Base-by-base conservation (phyloP, 1,139 yeast genomes). In the Magnusiomyces tetraspermus region DNA sequence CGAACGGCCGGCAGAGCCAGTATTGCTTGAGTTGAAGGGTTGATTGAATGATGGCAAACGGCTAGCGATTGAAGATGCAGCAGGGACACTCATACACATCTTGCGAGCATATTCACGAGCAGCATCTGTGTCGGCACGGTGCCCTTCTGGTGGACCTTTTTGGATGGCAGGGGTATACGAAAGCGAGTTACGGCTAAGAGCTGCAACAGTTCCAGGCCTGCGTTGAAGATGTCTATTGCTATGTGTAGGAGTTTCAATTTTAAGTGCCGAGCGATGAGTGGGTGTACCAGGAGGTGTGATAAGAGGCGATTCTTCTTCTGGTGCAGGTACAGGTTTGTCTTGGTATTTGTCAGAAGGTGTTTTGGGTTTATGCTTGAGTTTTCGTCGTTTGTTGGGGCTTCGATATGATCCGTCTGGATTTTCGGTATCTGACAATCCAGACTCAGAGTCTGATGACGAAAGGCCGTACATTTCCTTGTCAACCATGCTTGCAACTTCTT, bases 231-330 rank as follows among this genome's bases (percentile, higher is more conserved):
- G 33, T 11, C 11, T 6, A 11, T 11, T 28, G 11, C 33, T 6
- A 28, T 11, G 33, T 5, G 40, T 36, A 36, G 40, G 40, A 5
- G 40, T 36, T 10, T n/a, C 40, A n/a, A 5, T n/a, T 10, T 36
- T 36, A 5, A 13, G 17, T n/a, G 6, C 11, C 15, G 40, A 10
- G 15, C 46, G 30, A 5, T 37, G 15, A 13, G 46, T 28, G 3
- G 46, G 46, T 43, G 46, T 43, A 15, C 15, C 17, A 11, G 46
- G 46, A n/a, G 46, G 46, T 10, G 46, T 43, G 21, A 43, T 43
- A 10, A 43, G 30, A 13, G 46, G 46, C 2, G 46, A 43, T 28
- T 43, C 46, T 28, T 43, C 37, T 40, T 40, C 26, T 6, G 6
- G 17, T 15, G 11, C 24, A 6, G 22, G 15, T 6, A 23, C 8